Percentiles rank a stretch among this genome's conserved stretches.
These are phyloP conservation scores for Colletotrichum chlorophyti DNA, from an alignment of 2,329 filamentous ascomycete genomes.

Conservation along the genomic window DNA sequence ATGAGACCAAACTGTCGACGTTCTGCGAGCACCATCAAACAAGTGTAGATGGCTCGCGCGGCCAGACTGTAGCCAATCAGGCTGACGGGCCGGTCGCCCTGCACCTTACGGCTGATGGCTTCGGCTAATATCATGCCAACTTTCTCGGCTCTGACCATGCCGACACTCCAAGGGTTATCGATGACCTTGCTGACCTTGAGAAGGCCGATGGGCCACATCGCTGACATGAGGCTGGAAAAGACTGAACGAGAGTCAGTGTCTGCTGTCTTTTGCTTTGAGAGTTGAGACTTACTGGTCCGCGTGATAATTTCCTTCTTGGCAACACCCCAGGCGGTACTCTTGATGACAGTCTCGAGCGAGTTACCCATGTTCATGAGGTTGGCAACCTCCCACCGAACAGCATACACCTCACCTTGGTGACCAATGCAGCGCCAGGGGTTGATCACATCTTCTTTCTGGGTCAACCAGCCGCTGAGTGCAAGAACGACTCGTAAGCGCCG, in stretches of 20 bases:
- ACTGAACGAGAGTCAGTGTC: slow-evolving; percentile 40
- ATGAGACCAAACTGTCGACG: slow-evolving; percentile 84
- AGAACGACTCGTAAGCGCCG: slow-evolving; percentile 82
- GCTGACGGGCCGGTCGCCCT: slow-evolving; percentile 82
- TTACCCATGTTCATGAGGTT: slow-evolving; percentile 79
- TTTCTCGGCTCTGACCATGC: slow-evolving; percentile 79
- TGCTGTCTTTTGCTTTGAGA: background rate
- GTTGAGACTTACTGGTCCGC: slow-evolving; percentile 50
- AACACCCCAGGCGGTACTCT: slow-evolving; percentile 79
- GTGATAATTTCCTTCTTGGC: slow-evolving; percentile 61
- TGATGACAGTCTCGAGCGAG: slow-evolving; percentile 78
- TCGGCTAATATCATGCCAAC: slow-evolving; percentile 77
- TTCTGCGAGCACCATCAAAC: slow-evolving; percentile 80
- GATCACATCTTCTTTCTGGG: slow-evolving; percentile 73
- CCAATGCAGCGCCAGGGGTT: slow-evolving; percentile 82
- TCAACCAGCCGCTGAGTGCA: slow-evolving; percentile 83
- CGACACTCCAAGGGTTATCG: slow-evolving; percentile 82
- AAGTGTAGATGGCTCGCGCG: slow-evolving; percentile 83
- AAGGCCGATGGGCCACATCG: slow-evolving; percentile 67
- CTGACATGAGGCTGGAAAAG: slow-evolving; percentile 62
- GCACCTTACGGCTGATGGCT: slow-evolving; percentile 79
- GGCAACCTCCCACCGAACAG: slow-evolving; percentile 82
- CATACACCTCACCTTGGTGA: slow-evolving; percentile 78
- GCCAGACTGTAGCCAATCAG: slow-evolving; percentile 85
- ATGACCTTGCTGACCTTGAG: slow-evolving; percentile 76